Conservation (phyloP, 495 filamentous ascomycete species). For the Penicillium manginii region DNA sequence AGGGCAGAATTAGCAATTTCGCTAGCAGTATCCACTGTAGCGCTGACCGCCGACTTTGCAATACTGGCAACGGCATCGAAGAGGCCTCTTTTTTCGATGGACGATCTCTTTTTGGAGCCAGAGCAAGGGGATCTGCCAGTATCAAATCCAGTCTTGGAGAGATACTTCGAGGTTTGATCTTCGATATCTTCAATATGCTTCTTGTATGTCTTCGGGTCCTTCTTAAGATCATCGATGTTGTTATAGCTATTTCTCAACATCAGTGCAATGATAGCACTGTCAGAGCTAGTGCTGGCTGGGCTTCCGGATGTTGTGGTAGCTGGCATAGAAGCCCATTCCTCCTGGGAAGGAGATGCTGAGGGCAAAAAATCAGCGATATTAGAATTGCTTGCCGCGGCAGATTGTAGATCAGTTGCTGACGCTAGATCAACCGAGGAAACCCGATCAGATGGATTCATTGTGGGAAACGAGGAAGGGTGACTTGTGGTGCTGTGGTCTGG, state of each 20-base stretch:
- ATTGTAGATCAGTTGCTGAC: not conserved
- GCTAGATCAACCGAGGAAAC: not conserved
- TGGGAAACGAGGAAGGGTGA: not conserved
- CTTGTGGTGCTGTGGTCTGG: not conserved
- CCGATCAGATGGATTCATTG: not conserved
- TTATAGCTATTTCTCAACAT: constrained; percentile 1
- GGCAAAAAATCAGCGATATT: not conserved
- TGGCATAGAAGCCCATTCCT: constrained; percentile 2
- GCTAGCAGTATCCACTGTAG: not conserved
- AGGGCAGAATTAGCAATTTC: not conserved
- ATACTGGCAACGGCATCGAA: constrained; percentile 1
- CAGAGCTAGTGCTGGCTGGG: not conserved
- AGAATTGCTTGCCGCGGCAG: not conserved
- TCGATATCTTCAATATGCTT: constrained; percentile 6
- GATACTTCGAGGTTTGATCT: not conserved
- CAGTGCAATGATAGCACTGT: not conserved
- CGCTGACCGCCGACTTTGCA: not conserved
- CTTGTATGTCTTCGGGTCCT: constrained; percentile 1
- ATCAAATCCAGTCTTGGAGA: not conserved
- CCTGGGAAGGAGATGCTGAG: not conserved
- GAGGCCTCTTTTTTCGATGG: not conserved
- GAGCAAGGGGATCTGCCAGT: constrained; percentile 5
- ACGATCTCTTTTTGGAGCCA: not conserved
- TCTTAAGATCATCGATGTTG: not conserved
- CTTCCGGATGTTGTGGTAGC: not conserved